phyloP scores from a whole-genome alignment of 202 grass and related monocot species.

The Panicum virgatum region DNA sequence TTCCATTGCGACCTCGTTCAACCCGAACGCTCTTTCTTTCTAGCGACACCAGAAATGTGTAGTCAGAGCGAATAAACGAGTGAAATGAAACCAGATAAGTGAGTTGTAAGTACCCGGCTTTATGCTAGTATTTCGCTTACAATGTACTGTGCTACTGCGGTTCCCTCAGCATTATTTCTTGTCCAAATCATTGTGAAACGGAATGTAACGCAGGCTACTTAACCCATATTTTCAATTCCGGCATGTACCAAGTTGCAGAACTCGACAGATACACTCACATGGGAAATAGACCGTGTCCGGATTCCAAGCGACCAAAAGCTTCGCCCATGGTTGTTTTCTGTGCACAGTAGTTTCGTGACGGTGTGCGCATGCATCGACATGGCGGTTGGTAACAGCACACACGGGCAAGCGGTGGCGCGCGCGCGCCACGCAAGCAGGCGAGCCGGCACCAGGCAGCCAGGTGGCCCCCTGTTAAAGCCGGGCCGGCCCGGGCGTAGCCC shows the following conservation, averaged over 20 bases:
- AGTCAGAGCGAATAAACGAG: too few relatives aligned
- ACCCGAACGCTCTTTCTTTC: neutral
- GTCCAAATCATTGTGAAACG: too few relatives aligned
- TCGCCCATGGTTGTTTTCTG: neutral
- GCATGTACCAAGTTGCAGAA: neutral
- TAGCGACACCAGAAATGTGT: neutral
- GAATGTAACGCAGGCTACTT: too few relatives aligned
- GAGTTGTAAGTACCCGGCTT: too few relatives aligned
- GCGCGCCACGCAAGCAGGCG: neutral
- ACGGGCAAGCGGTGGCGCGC: neutral
- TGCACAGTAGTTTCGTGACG: neutral
- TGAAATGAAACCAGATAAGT: too few relatives aligned
- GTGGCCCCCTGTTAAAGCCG: neutral
- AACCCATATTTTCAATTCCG: neutral
- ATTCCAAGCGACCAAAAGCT: conserved; percentile 20
- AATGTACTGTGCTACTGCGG: neutral
- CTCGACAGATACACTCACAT: neutral
- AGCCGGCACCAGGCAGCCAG: neutral
- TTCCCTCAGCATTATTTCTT: too few relatives aligned
- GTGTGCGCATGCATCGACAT: neutral
- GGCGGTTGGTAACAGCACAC: neutral
- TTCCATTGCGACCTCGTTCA: too few relatives aligned
- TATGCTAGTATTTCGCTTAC: neutral
- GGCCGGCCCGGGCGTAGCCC: neutral
- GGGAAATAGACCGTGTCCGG: neutral